These are phyloP conservation scores for Medicago ruthenica DNA, from an alignment of 306 rosid species.

Conservation along the genomic window DNA sequence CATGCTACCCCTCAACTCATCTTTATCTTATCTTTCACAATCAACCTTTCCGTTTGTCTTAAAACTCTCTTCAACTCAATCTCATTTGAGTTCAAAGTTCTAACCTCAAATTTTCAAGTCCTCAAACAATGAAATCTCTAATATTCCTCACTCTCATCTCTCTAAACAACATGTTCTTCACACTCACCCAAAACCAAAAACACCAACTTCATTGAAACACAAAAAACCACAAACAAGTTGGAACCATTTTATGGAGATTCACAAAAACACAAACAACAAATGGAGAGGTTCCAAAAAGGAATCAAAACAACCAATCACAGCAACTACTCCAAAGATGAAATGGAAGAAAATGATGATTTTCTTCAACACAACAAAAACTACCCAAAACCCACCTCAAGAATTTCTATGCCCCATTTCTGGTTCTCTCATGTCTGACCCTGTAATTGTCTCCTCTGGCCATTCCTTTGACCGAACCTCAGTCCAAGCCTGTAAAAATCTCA, in stretches of 20 bases:
- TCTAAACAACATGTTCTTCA: slow-evolving; percentile 32
- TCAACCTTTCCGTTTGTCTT: not conserved
- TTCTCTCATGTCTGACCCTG: slow-evolving; percentile 85
- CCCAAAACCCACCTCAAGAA: slow-evolving; percentile 63
- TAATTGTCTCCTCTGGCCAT: slow-evolving; percentile 89
- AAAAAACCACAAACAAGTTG: not conserved
- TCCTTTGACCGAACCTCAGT: slow-evolving; percentile 75
- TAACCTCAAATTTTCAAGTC: slow-evolving; percentile 2
- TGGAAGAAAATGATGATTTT: slow-evolving; percentile 78
- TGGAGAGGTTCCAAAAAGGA: slow-evolving; percentile 35
- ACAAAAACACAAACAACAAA: slow-evolving; percentile 42
- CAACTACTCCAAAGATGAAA: slow-evolving; percentile 48
- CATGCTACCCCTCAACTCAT: not conserved
- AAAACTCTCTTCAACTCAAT: slow-evolving; percentile 7
- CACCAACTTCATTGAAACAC: not conserved
- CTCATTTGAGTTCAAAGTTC: not conserved
- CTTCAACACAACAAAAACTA: slow-evolving; percentile 34
- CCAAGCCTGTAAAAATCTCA: slow-evolving; percentile 57
- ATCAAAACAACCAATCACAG: slow-evolving; percentile 25
- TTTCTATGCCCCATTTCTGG: slow-evolving; percentile 81
- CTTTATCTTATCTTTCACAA: not conserved
- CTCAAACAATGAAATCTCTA: slow-evolving; percentile 36
- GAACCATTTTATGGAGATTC: slow-evolving; percentile 65
- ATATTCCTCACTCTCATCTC: not conserved
- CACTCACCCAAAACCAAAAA: not conserved